Evolutionary conservation across 352 stramenopile genomes (phyloP), one percentile per base, ranked within the genome.

Genomic region (Peronospora belbahrii): DNA sequence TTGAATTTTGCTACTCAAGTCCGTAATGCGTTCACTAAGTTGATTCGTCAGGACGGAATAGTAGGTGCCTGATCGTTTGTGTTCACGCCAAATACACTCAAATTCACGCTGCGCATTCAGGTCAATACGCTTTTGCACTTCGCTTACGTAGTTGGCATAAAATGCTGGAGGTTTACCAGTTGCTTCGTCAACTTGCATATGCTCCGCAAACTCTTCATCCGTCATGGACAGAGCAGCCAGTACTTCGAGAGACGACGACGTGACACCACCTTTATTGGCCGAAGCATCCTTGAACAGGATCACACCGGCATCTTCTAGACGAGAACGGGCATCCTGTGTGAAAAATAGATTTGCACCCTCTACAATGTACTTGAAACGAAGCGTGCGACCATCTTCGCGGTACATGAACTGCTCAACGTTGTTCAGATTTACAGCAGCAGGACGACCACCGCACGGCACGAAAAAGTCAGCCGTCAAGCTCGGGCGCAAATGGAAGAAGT

Each of bases 321-420:
- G 78, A 42, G 97, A 63, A 36, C 96, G 85, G 9, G 96, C 96
- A 62, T 98, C 94, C 40, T 90, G 78, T 14, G 92, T 98, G 48
- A 98, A 83, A 67, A 98, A 98, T 19, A 98, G 71, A 72, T 98
- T 98, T 34, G 95, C 95, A 14, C 94, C 96, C 68, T 99, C 96
- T 2, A 98, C 95, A 43, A 99, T 97, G 48, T 98, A 86, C 50
- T 85, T 85, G 53, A 88, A 94, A 2, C 83, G 95, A 17, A 96
- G 89, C 31, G 78, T 79, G 32, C 77, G 75, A 28, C 72, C 73
- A 38, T 85, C 72, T 18, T 68, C 65, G 25, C 68, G 65, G 66
- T 76, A 83, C 59, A 89, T 72, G 60, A 87, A 98, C 46, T 96
- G 67, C 41, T 91, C 76, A 33, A 95, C 96, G 71, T 98, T 98